Evolutionary conservation across 495 filamentous ascomycete genomes (phyloP).

Genomic region (Aeminium ludgeri): DNA sequence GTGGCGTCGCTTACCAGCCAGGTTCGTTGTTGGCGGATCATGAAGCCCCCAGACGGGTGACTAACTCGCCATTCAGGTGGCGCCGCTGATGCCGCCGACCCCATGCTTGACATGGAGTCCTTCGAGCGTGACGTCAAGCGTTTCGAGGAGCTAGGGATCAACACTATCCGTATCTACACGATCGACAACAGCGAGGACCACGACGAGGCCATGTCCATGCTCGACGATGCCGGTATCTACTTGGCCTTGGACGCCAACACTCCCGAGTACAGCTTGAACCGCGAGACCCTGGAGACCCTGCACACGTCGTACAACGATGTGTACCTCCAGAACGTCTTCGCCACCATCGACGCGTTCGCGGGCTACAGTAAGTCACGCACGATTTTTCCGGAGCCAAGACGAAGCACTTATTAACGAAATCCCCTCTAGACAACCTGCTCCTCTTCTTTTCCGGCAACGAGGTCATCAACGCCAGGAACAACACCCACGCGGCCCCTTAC

Average conservation of each 20-base stretch:
- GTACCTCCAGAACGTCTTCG: conserved; percentile 86
- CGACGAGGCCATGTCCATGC: conserved; percentile 32
- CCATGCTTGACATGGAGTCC: conserved; percentile 2
- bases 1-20: conserved; percentile 12
- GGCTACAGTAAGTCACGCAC: conserved; percentile 38
- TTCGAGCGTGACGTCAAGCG: conserved; percentile 49
- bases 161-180: conserved; percentile 85
- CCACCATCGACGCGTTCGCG: conserved; percentile 74
- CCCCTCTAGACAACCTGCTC: conserved; percentile 64
- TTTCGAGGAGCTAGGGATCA: conserved; percentile 72
- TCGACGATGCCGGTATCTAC: conserved; percentile 50
- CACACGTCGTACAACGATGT: conserved; percentile 64
- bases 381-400: too few species aligned
- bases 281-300: conserved; percentile 49
- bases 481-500: conserved; percentile 58
- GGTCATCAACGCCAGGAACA: conserved; percentile 72
- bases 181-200: conserved; percentile 75
- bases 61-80: background rate
- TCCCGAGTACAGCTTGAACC: conserved; percentile 66
- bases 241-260: conserved; percentile 72
- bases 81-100: conserved; percentile 6
- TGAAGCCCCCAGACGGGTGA: background rate
- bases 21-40: too few species aligned
- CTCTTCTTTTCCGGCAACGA: conserved; percentile 98
- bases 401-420: too few species aligned